Evolutionary conservation across 208 protist genomes (phyloP).

Genomic region (Trypanosoma cruzi): DNA sequence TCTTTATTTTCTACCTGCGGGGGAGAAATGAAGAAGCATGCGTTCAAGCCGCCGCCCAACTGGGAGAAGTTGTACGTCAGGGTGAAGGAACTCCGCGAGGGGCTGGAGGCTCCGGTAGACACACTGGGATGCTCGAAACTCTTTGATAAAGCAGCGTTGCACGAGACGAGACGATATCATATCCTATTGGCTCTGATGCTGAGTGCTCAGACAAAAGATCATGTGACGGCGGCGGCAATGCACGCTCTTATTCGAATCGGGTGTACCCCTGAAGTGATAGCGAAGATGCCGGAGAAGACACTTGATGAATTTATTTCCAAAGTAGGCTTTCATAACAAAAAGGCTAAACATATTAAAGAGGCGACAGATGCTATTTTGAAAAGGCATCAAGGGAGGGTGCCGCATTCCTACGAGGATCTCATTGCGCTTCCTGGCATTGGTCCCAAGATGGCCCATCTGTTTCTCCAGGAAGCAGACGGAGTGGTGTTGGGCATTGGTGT

Average conservation of each 20-base stretch:
- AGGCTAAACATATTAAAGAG: slow-evolving; percentile 89
- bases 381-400: slow-evolving; percentile 77
- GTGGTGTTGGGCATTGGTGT: slow-evolving; percentile 94
- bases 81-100: slow-evolving; percentile 60
- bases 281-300: slow-evolving; percentile 46
- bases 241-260: slow-evolving; percentile 57
- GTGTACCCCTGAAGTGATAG: slow-evolving; percentile 47
- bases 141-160: slow-evolving; percentile 44
- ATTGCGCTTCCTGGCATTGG: slow-evolving; percentile 93
- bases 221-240: slow-evolving; percentile 92
- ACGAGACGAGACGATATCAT: slow-evolving; percentile 86
- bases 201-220: slow-evolving; percentile 93
- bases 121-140: slow-evolving; percentile 87
- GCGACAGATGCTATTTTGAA: slow-evolving; percentile 69
- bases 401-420: slow-evolving; percentile 69
- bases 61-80: slow-evolving; percentile 71
- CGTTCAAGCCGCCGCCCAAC: slow-evolving; percentile 59
- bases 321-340: slow-evolving; percentile 94
- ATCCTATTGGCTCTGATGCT: slow-evolving; percentile 95
- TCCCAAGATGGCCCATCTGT: slow-evolving; percentile 96
- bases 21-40: slow-evolving; percentile 9
- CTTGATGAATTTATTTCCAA: slow-evolving; percentile 83
- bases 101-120: slow-evolving; percentile 85
- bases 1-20: slow-evolving; percentile 1
- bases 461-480: slow-evolving; percentile 75